Percentiles rank a stretch among this genome's conserved stretches.
Conservation (phyloP, 805 yeast genomes). For the Teunomyces gatunensis region DNA sequence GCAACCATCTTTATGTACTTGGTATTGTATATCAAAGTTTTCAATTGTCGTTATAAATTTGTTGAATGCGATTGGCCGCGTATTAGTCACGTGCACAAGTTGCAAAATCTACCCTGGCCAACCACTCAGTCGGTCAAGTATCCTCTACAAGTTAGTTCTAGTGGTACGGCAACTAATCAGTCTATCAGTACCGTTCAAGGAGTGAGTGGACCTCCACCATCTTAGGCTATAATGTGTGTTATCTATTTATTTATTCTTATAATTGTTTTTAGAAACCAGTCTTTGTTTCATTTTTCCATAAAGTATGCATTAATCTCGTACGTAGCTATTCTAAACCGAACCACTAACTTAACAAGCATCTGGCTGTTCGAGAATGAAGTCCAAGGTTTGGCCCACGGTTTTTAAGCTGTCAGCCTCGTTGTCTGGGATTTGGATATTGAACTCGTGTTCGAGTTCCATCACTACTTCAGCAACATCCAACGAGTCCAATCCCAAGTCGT, state of each 20-base stretch:
- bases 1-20: slow-evolving; percentile 7
- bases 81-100: not conserved
- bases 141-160: not conserved
- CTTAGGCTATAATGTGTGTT: not conserved
- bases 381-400: slow-evolving; percentile 46
- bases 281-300: not conserved
- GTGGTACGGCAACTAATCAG: not conserved
- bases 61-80: slow-evolving; percentile 3
- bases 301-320: slow-evolving; percentile 1
- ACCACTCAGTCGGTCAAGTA: too few species aligned
- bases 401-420: slow-evolving; percentile 45
- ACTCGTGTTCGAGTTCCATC: slow-evolving; percentile 48
- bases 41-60: slow-evolving; percentile 1
- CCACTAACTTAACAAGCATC: slow-evolving; percentile 32
- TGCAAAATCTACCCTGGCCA: not conserved
- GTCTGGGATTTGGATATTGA: slow-evolving; percentile 48
- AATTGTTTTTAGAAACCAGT: not conserved
- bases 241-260: not conserved
- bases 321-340: not conserved
- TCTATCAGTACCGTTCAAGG: not conserved
- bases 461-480: slow-evolving; percentile 47
- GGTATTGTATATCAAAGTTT: not conserved
- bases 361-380: slow-evolving; percentile 40
- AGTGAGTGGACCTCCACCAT: not conserved
- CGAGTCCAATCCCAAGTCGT: slow-evolving; percentile 46